Conservation (phyloP, 1,139 yeast genomes). For the Yamadazyma atlantica region DNA sequence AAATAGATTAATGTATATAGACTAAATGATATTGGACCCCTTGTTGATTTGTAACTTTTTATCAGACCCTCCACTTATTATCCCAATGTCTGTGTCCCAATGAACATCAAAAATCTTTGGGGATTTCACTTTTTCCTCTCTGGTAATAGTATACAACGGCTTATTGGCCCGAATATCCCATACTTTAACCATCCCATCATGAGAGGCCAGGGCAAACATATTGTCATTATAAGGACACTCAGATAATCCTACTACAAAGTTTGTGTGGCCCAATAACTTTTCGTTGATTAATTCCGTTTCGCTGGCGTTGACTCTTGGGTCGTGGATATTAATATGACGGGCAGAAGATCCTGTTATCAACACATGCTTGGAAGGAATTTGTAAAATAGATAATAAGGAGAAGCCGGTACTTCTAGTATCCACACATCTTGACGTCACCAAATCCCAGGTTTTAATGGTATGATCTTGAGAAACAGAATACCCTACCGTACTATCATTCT, state of each 20-base stretch:
- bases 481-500: slow-evolving; percentile 71
- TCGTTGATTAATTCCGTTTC: slow-evolving; percentile 40
- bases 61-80: slow-evolving; percentile 92
- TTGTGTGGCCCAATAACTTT: slow-evolving; percentile 85
- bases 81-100: slow-evolving; percentile 81
- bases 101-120: slow-evolving; percentile 81
- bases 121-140: slow-evolving; percentile 50
- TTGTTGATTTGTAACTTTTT: slow-evolving; percentile 86
- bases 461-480: slow-evolving; percentile 97
- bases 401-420: slow-evolving; percentile 90
- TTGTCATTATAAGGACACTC: slow-evolving; percentile 74
- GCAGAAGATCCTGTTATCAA: slow-evolving; percentile 94
- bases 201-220: slow-evolving; percentile 86
- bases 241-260: slow-evolving; percentile 80
- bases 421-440: slow-evolving; percentile 76
- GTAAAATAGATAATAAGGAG: slow-evolving; percentile 74
- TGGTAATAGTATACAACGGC: slow-evolving; percentile 80
- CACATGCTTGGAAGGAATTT: slow-evolving; percentile 63
- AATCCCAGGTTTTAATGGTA: slow-evolving; percentile 93
- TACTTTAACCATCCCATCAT: slow-evolving; percentile 90
- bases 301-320: slow-evolving; percentile 61
- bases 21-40: slow-evolving; percentile 41
- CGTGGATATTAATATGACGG: slow-evolving; percentile 90
- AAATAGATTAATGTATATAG: slow-evolving; percentile 3
- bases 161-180: slow-evolving; percentile 94